A percentile compares a stretch with the other conserved stretches of the same genome.
phyloP scores from a whole-genome alignment of 805 yeast species.

The Suhomyces prunicola region DNA sequence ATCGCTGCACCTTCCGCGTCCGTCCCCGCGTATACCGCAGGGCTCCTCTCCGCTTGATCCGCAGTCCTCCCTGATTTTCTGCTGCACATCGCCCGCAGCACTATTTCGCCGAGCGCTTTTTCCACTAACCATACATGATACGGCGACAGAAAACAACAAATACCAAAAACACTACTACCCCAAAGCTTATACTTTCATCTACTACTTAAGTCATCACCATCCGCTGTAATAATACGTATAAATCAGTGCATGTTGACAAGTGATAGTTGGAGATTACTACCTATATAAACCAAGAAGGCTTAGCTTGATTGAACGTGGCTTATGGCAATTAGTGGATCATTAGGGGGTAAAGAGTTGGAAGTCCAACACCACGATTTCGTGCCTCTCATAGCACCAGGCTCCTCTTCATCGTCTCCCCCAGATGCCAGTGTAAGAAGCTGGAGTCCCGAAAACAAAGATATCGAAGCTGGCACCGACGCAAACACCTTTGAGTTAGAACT shows the following conservation, averaged over 20 bases:
- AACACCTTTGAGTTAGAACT: background rate
- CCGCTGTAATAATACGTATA: background rate
- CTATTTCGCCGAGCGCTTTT: background rate
- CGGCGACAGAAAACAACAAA: background rate
- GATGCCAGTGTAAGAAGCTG: background rate
- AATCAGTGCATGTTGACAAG: background rate
- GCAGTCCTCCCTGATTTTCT: background rate
- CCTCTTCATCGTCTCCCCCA: background rate
- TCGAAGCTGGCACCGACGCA: background rate
- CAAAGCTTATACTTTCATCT: background rate
- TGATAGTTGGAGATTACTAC: background rate
- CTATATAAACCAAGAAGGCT: background rate
- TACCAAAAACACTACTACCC: background rate
- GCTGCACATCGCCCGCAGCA: background rate
- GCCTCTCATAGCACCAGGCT: background rate
- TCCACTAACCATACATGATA: background rate
- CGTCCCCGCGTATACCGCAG: background rate
- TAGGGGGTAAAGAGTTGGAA: background rate
- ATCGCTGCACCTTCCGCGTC: background rate
- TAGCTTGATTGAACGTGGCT: background rate
- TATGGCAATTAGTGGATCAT: background rate
- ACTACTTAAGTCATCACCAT: background rate
- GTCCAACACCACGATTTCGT: background rate
- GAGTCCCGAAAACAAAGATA: background rate
- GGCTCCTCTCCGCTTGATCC: background rate